Conservation (phyloP, 345 rosid species). For the Arabidopsis suecica region DNA sequence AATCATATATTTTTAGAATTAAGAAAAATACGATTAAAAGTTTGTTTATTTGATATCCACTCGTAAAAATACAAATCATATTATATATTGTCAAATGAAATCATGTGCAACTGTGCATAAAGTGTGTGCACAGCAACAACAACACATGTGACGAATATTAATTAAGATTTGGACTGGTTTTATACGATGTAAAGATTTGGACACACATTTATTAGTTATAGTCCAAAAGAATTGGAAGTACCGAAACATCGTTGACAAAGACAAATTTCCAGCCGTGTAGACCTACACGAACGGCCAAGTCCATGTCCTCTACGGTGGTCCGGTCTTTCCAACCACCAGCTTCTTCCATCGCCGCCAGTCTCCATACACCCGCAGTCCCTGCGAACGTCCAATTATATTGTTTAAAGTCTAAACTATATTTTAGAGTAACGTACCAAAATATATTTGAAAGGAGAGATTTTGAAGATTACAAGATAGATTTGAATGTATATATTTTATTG, state of each 20-base stretch:
- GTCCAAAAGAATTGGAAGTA: conserved; percentile 15
- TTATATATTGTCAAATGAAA: background rate
- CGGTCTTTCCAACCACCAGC: conserved; percentile 99
- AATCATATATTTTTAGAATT: background rate
- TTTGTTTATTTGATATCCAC: background rate
- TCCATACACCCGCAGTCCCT: conserved; percentile 99
- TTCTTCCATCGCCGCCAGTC: conserved; percentile 91
- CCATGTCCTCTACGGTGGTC: conserved; percentile 99
- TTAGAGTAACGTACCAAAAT: background rate
- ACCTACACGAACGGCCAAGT: conserved; percentile 93
- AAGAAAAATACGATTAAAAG: background rate
- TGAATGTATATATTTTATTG: background rate
- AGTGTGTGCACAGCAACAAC: conserved; percentile 34
- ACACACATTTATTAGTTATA: background rate
- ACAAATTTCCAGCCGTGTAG: conserved; percentile 96
- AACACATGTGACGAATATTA: conserved; percentile 30
- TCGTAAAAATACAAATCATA: too few relatives aligned
- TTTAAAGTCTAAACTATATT: background rate
- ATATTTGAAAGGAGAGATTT: background rate
- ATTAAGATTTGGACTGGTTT: background rate
- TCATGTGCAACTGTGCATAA: conserved; percentile 23
- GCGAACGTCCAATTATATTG: background rate
- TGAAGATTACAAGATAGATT: background rate
- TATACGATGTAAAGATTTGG: background rate
- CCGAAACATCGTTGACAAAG: conserved; percentile 84